Percentiles rank a stretch among this genome's conserved stretches.
These are phyloP conservation scores for Lepidopterella palustris DNA, from an alignment of 495 filamentous ascomycete species.

Conservation along the genomic window DNA sequence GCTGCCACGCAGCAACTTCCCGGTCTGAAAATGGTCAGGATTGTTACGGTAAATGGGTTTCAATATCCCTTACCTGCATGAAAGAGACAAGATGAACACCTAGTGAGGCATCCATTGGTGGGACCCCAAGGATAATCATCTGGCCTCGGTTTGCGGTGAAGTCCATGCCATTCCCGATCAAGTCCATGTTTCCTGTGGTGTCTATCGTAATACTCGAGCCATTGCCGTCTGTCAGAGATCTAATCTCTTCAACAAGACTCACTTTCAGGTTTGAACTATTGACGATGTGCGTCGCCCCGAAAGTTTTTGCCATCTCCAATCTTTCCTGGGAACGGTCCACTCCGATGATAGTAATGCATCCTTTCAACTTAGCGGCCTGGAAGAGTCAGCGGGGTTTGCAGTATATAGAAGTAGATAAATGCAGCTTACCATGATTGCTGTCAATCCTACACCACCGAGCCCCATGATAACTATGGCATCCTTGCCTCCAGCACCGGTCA, in stretches of 20 bases:
- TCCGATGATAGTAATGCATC: slow-evolving; percentile 7
- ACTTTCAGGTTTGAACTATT: background rate
- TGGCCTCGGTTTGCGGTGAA: background rate
- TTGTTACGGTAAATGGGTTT: background rate
- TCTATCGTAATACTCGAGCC: slow-evolving; percentile 9
- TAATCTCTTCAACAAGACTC: slow-evolving; percentile 2
- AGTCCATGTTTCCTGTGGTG: slow-evolving; percentile 8
- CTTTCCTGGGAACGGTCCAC: slow-evolving; percentile 7
- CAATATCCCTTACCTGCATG: background rate
- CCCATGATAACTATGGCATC: slow-evolving; percentile 10
- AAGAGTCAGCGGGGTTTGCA: background rate
- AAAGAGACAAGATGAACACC: slow-evolving; percentile 3
- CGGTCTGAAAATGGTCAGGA: background rate
- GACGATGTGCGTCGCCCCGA: slow-evolving; percentile 12
- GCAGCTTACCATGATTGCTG: slow-evolving; percentile 2
- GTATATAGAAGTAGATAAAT: too few species aligned
- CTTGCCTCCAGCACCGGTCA: background rate
- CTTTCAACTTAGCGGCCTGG: slow-evolving; percentile 8
- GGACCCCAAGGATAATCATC: slow-evolving; percentile 9
- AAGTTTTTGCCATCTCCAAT: slow-evolving; percentile 7
- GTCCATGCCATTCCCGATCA: slow-evolving; percentile 1
- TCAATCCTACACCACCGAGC: slow-evolving; percentile 13
- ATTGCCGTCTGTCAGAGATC: background rate
- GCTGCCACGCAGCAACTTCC: slow-evolving; percentile 8
- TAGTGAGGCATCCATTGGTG: background rate